Percentiles rank a stretch among this genome's conserved stretches.
Evolutionary conservation across 768 basidiomycete genomes (phyloP).

Genomic region (Podaxis carcinomalis): DNA sequence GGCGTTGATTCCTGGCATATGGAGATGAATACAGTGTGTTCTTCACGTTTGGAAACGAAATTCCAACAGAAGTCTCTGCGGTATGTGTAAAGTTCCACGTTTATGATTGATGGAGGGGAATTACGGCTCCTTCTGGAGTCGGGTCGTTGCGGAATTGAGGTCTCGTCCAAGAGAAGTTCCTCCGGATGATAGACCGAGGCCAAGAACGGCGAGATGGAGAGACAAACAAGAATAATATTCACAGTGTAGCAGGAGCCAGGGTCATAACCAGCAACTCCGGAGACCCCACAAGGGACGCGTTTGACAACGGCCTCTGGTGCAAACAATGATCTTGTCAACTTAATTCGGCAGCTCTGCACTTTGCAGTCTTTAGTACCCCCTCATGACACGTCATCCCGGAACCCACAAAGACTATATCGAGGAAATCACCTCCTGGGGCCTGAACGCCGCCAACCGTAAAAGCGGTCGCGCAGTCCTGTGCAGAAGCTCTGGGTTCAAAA

Average conservation of each 20-base stretch:
- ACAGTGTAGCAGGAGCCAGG: not conserved
- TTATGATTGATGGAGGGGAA: not conserved
- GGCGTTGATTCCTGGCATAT: constrained; percentile 3
- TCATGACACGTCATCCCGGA: not conserved
- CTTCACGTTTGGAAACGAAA: not conserved
- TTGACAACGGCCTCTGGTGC: not conserved
- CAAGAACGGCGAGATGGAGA: not conserved
- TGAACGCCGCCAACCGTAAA: not conserved
- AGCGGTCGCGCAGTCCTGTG: not conserved
- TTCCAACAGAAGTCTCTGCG: no score
- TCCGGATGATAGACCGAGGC: not conserved
- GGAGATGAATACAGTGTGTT: not conserved
- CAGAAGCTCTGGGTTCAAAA: not conserved
- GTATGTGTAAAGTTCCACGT: not conserved
- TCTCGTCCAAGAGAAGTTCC: no score
- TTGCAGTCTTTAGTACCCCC: no score
- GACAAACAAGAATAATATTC: not conserved
- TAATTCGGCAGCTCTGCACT: no score
- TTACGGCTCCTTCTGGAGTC: not conserved
- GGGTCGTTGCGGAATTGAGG: not conserved
- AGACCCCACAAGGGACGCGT: not conserved
- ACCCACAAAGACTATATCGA: not conserved
- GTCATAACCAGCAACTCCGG: not conserved
- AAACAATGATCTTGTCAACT: not conserved
- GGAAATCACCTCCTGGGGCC: not conserved